phyloP scores from a whole-genome alignment of 192 early-diverging fungal genomes.

The Coemansia sp. region DNA sequence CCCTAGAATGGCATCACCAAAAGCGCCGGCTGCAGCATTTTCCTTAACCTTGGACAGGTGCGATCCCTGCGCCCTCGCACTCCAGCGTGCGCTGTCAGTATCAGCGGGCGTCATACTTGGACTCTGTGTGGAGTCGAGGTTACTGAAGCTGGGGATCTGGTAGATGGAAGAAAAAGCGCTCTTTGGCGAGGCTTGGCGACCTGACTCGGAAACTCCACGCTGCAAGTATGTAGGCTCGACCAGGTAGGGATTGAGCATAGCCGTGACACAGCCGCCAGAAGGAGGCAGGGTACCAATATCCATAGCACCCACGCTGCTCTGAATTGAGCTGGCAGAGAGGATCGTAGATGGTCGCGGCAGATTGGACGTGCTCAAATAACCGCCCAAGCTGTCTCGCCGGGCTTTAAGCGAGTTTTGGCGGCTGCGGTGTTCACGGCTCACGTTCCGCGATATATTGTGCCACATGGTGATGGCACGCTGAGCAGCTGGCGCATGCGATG shows the following conservation, averaged over 20 bases:
- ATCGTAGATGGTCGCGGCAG: not conserved
- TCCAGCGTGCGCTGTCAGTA: not conserved
- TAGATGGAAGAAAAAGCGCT: constrained; percentile 13
- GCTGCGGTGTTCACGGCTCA: constrained; percentile 11
- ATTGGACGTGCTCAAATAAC: constrained; percentile 9
- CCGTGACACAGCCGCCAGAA: constrained; percentile 1
- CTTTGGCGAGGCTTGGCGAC: constrained; percentile 16
- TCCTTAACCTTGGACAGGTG: not conserved
- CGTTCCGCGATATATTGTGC: constrained; percentile 22
- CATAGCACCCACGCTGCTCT: constrained; percentile 4
- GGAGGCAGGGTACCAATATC: constrained; percentile 1
- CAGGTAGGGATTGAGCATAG: constrained; percentile 11
- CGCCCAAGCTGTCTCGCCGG: constrained; percentile 14
- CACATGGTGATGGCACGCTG: constrained; percentile 26
- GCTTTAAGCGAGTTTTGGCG: not conserved
- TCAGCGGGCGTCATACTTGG: not conserved
- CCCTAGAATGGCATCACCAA: not conserved
- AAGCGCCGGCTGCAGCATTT: not conserved
- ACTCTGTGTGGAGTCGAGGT: not conserved
- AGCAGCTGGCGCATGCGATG: constrained; percentile 1
- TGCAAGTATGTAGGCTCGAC: constrained; percentile 37
- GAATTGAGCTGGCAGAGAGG: not conserved
- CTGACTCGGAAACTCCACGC: constrained; percentile 42
- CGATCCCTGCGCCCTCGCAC: not conserved
- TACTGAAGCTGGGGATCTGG: constrained; percentile 17